Percentiles rank a stretch among this genome's conserved stretches.
Conservation (phyloP, 2,329 filamentous ascomycete genomes). For the Bisporella sp. region DNA sequence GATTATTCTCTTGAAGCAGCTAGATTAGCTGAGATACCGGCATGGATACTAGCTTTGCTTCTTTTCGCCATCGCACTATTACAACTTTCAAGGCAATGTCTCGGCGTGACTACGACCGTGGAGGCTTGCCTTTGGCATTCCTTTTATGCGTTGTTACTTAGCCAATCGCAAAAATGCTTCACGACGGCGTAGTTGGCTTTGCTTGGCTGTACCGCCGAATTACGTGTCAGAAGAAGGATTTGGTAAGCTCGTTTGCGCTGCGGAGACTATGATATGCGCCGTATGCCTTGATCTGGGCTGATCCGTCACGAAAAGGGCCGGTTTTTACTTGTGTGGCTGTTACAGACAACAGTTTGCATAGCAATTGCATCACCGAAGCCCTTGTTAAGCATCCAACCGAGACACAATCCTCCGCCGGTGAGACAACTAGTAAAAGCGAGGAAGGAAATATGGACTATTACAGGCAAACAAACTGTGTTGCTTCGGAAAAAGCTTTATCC, state of each 20-base stretch:
- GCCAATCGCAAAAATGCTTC: conserved; percentile 1
- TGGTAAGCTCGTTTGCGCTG: conserved; percentile 4
- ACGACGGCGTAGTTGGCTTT: background rate
- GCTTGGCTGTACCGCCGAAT: background rate
- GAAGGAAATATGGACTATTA: background rate
- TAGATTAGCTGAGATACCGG: background rate
- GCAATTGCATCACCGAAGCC: background rate
- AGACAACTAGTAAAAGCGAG: background rate
- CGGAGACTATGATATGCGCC: conserved; percentile 2
- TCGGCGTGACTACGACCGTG: too few relatives aligned
- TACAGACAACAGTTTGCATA: conserved; percentile 4
- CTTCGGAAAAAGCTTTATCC: background rate
- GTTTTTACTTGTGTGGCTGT: conserved; percentile 5
- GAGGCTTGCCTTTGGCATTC: background rate
- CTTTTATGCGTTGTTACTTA: background rate
- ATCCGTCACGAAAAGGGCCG: conserved; percentile 4
- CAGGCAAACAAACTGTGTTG: background rate
- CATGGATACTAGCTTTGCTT: background rate
- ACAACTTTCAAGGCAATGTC: background rate
- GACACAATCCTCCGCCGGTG: background rate
- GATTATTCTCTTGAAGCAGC: background rate
- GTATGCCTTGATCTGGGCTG: conserved; percentile 7
- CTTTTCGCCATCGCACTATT: background rate
- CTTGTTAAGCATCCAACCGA: conserved; percentile 4
- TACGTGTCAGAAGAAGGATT: background rate